Evolutionary conservation across 2,329 filamentous ascomycete species (phyloP).

Genomic region (Cadophora luteo-olivacea): DNA sequence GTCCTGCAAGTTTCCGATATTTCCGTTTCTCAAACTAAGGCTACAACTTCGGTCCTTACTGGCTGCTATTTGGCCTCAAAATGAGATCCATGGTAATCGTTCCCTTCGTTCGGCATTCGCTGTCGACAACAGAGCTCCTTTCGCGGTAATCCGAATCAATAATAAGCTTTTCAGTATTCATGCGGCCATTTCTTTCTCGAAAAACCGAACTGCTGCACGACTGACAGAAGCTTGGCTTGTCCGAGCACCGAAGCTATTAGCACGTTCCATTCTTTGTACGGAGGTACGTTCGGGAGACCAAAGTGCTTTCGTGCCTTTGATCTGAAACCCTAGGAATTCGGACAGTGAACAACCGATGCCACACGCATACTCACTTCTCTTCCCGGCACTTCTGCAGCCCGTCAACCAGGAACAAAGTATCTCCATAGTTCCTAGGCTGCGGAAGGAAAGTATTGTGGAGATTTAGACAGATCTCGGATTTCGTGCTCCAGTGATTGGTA

Average conservation of each 20-base stretch:
- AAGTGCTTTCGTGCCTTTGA: neutral
- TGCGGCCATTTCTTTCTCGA: slow-evolving; percentile 7
- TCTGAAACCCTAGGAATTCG: neutral
- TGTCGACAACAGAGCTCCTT: slow-evolving; percentile 5
- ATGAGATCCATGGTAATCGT: neutral
- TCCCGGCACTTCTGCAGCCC: neutral
- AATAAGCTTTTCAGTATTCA: slow-evolving; percentile 25
- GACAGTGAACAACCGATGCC: neutral
- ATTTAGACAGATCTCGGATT: neutral
- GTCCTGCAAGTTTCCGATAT: neutral
- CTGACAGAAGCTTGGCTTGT: slow-evolving; percentile 26
- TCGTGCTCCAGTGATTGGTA: slow-evolving; percentile 1
- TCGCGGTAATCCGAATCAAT: slow-evolving; percentile 14
- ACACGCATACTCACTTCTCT: neutral
- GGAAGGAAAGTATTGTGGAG: neutral
- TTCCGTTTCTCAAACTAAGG: neutral
- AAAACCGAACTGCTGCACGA: neutral
- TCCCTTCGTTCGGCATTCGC: neutral
- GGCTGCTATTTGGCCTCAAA: neutral
- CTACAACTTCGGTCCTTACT: neutral
- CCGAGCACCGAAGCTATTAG: neutral
- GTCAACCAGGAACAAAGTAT: neutral
- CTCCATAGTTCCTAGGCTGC: neutral
- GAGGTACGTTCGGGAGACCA: neutral
- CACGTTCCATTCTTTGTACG: neutral